Conservation (phyloP, 2,329 filamentous ascomycete genomes). For the Epichloe brachyelytri region DNA sequence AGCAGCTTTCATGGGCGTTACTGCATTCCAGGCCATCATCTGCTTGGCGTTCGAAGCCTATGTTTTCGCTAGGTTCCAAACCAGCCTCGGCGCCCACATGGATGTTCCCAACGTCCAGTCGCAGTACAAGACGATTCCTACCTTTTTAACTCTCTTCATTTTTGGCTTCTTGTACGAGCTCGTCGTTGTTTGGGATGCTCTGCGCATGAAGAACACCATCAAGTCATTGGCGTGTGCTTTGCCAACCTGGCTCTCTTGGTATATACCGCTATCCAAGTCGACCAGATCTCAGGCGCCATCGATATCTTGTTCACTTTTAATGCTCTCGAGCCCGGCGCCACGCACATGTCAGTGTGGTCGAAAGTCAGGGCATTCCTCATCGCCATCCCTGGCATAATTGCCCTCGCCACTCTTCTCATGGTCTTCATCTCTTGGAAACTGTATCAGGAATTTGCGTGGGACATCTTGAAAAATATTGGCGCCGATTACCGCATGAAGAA, state of each 20-base stretch:
- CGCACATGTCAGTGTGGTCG: conserved; percentile 44
- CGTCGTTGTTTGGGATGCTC: conserved; percentile 80
- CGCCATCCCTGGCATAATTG: conserved; percentile 75
- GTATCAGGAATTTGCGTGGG: conserved; percentile 98
- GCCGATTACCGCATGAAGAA: conserved; percentile 95
- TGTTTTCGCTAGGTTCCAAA: conserved; percentile 79
- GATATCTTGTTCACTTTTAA: conserved; percentile 30
- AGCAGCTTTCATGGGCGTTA: conserved; percentile 66
- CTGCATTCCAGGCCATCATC: conserved; percentile 63
- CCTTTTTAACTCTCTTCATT: conserved; percentile 91
- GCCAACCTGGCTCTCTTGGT: conserved; percentile 87
- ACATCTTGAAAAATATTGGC: conserved; percentile 98
- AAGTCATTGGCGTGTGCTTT: conserved; percentile 86
- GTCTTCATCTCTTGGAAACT: conserved; percentile 80
- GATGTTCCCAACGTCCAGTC: conserved; percentile 29
- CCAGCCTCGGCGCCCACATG: conserved; percentile 33
- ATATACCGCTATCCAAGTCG: conserved; percentile 85
- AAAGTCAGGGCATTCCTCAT: conserved; percentile 65
- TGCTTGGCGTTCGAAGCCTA: conserved; percentile 85
- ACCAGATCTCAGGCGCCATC: conserved; percentile 74
- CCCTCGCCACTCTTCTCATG: conserved; percentile 59
- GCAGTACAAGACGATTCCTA: conserved; percentile 66
- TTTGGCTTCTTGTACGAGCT: conserved; percentile 93
- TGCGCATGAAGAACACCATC: conserved; percentile 96
- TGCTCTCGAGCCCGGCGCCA: conserved; percentile 28